Base-by-base conservation (phyloP, 176 grass and related monocot species). In the Urochloa ruziziensis region DNA sequence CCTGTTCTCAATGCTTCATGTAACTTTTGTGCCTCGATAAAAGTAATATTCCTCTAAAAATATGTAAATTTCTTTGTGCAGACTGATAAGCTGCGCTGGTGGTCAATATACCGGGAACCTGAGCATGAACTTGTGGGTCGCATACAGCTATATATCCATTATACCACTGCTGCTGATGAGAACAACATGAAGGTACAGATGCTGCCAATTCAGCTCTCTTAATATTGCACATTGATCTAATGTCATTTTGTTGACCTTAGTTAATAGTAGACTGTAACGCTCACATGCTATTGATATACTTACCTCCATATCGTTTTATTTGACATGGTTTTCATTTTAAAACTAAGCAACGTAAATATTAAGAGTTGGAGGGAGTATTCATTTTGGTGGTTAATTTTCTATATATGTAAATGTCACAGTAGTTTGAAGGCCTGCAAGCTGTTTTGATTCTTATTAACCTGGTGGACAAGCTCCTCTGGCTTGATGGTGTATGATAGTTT, bases 1-100 rank as follows among this genome's bases (percentile, higher is more conserved):
- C 27, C 74, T 79, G 62, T 44, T 77, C 58, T 79, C 33, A 49
- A 46, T 68, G n/a, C 62, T 30, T 60, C 11, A 42, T 46, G 2
- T 91, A 67, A 44, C 33, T 32, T 42, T 82, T 73, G 17, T 64
- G 28, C 8, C 23, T 76, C 30, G 7, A 47, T 64, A 58, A 34
- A 21, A 32, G 40, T 73, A 21, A 36, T 78, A 18, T 74, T 86
- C 62, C 82, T 40, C 54, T 75, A 53, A 79, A 65, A 78, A 66
- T 23, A 34, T 59, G 30, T 79, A 54, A 83, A 83, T 24, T 84
- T 84, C 70, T 62, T 74, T 68, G 6, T 81, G 67, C 80, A 99
- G 96, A 78, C 78, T 88, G 91, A 99, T 73, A 99, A 99, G 80
- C 82, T 99, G 43, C 87, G 89, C 24, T 99, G 96, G 96, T 99